phyloP scores from a whole-genome alignment of 2,329 filamentous ascomycete species.

The Fusarium citri region DNA sequence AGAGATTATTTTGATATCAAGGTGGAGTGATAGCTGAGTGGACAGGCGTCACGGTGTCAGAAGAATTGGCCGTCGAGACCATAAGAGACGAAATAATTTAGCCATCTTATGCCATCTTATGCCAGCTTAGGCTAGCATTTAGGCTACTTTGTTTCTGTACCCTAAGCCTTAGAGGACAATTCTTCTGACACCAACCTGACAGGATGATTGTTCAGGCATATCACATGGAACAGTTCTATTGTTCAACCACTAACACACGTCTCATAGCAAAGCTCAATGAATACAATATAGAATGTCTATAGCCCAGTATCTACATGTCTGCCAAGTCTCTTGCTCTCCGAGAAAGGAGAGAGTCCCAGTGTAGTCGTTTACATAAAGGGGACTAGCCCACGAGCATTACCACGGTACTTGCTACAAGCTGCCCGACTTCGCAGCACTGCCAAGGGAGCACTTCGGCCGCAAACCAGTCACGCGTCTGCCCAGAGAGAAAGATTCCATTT shows the following conservation, averaged over 20 bases:
- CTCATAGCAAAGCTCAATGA: background rate
- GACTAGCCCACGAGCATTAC: background rate
- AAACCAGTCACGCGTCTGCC: background rate
- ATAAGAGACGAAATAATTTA: no score
- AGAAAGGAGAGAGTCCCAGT: background rate
- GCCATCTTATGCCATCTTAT: no score
- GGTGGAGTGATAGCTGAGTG: background rate
- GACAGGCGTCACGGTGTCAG: no score
- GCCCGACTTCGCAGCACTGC: background rate
- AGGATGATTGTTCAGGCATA: background rate
- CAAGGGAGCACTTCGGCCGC: background rate
- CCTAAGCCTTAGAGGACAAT: no score
- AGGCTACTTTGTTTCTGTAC: no score
- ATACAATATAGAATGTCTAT: rapidly evolving
- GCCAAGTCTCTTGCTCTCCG: background rate
- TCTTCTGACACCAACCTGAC: no score
- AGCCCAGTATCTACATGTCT: rapidly evolving
- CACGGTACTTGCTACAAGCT: background rate
- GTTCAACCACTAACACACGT: background rate
- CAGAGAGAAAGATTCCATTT: background rate
- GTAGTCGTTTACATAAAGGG: background rate
- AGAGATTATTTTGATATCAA: rapidly evolving
- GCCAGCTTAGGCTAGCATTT: no score
- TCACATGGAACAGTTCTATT: background rate
- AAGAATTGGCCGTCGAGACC: no score